Conservation (phyloP, 352 stramenopile genomes). For the Phytophthora lateralis region DNA sequence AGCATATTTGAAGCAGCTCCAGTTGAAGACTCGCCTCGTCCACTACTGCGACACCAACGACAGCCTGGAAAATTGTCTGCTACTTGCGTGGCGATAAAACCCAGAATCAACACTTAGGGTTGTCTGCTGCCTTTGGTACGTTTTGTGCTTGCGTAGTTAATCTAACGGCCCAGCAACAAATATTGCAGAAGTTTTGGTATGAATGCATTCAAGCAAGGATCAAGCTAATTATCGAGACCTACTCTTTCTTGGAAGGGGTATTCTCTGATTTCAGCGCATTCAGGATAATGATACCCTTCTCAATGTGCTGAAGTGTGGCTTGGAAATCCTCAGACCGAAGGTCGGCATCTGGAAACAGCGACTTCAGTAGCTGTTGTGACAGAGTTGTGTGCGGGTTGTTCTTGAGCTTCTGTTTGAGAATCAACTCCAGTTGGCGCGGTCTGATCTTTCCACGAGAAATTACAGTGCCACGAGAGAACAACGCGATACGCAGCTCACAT, state of each 20-base stretch:
- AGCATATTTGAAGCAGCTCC: constrained; percentile 51
- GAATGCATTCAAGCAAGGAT: not conserved
- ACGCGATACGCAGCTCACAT: constrained; percentile 9
- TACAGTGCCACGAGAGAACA: constrained; percentile 1
- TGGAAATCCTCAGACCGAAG: constrained; percentile 6
- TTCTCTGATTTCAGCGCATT: constrained; percentile 14
- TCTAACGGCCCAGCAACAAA: not conserved
- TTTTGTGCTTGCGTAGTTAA: too few species aligned
- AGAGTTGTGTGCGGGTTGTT: constrained; percentile 3
- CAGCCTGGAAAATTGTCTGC: constrained; percentile 83
- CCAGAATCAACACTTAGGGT: not conserved
- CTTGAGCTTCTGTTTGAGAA: constrained; percentile 9
- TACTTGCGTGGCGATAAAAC: constrained; percentile 64
- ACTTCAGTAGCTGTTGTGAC: constrained; percentile 17
- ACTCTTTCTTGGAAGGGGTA: constrained; percentile 3
- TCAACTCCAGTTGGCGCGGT: constrained; percentile 18
- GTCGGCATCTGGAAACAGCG: constrained; percentile 20
- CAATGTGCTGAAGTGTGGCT: constrained; percentile 26
- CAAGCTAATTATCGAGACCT: constrained; percentile 1
- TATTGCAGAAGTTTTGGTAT: not conserved
- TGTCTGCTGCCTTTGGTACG: not conserved
- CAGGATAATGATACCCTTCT: constrained; percentile 17
- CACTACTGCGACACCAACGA: constrained; percentile 79
- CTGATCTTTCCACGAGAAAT: constrained; percentile 27
- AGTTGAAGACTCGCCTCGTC: constrained; percentile 70